phyloP scores from a whole-genome alignment of 1,139 yeast species.

The Diutina mesorugosa region DNA sequence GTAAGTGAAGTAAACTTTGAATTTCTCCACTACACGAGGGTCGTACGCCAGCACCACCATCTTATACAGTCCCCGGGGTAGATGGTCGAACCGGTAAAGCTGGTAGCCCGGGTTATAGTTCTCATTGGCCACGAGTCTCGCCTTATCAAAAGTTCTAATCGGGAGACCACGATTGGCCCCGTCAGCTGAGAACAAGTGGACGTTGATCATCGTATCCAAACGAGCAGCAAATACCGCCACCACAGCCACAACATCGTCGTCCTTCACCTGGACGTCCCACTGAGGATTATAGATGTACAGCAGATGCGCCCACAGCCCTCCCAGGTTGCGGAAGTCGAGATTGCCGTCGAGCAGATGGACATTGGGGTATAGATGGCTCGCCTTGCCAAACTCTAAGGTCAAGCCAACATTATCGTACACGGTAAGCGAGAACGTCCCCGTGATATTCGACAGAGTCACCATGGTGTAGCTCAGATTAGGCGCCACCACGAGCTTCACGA shows the following conservation, averaged over 20 bases:
- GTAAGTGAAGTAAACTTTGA: not conserved
- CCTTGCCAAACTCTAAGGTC: conserved; percentile 13
- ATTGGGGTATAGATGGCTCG: conserved; percentile 11
- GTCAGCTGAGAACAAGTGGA: conserved; percentile 30
- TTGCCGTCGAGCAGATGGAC: conserved; percentile 17
- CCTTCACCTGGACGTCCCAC: conserved; percentile 19
- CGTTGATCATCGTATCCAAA: conserved; percentile 11
- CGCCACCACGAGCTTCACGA: conserved; percentile 2
- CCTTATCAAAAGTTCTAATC: conserved; percentile 16
- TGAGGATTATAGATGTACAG: conserved; percentile 55
- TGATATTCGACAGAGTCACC: not conserved
- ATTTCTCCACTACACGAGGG: conserved; percentile 5
- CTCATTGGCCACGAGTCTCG: conserved; percentile 16
- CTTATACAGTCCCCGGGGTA: conserved; percentile 25
- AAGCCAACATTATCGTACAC: not conserved
- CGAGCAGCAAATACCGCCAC: conserved; percentile 10
- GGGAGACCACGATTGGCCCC: conserved; percentile 7
- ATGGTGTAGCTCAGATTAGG: conserved; percentile 1
- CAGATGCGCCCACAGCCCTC: conserved; percentile 45
- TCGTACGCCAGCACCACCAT: conserved; percentile 21
- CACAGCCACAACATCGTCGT: conserved; percentile 14
- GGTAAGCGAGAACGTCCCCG: not conserved
- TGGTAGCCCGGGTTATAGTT: conserved; percentile 14
- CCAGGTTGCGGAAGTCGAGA: conserved; percentile 35
- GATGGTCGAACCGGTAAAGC: conserved; percentile 10